Percentiles rank a stretch among this genome's conserved stretches.
Evolutionary conservation across 495 filamentous ascomycete species (phyloP).

Genomic region (Aspergillus leporis): DNA sequence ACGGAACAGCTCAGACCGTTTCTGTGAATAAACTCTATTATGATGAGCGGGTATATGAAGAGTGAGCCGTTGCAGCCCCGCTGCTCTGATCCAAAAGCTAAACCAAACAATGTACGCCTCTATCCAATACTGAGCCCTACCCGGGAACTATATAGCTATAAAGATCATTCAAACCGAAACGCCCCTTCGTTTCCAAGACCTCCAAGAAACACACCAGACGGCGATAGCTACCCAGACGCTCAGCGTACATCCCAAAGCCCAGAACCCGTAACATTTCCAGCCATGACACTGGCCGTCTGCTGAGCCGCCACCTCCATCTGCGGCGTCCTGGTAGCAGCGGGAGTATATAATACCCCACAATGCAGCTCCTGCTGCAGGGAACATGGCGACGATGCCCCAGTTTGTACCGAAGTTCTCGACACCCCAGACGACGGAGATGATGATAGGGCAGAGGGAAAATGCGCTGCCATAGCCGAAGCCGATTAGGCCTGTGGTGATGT

Average conservation of each 20-base stretch:
- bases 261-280: constrained; percentile 79
- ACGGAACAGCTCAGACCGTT: too few relatives aligned
- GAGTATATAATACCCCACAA: constrained; percentile 86
- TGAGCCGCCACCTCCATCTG: constrained; percentile 33
- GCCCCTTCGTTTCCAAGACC: constrained; percentile 76
- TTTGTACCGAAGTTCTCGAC: constrained; percentile 98
- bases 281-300: constrained; percentile 61
- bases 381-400: constrained; percentile 91
- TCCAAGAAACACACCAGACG: constrained; percentile 80
- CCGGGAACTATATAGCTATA: background rate
- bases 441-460: constrained; percentile 86
- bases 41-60: too few relatives aligned
- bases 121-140: background rate
- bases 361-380: constrained; percentile 80
- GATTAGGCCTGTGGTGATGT: constrained; percentile 74
- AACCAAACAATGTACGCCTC: background rate
- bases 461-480: constrained; percentile 91
- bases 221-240: constrained; percentile 76
- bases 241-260: constrained; percentile 68
- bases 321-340: constrained; percentile 70
- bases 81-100: too few relatives aligned
- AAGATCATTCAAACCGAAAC: constrained; percentile 63
- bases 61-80: too few relatives aligned
- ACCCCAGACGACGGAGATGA: constrained; percentile 93
- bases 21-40: too few relatives aligned